phyloP scores from a whole-genome alignment of 2,329 filamentous ascomycete species.

The Ascocoryne sarcoides region DNA sequence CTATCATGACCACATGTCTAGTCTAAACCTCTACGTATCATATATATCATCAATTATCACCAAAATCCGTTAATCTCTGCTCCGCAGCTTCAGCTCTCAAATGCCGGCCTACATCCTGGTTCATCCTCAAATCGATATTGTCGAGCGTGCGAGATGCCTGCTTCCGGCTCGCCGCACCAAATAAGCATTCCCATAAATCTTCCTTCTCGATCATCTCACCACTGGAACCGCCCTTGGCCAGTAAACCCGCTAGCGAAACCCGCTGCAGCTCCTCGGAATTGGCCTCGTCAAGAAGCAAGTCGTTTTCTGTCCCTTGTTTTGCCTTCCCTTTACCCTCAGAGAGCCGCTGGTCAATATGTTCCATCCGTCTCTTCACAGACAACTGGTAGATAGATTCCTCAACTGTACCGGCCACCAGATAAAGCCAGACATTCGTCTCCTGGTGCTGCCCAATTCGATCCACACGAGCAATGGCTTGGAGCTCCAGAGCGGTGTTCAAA shows the following conservation, averaged over 20 bases:
- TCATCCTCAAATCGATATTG: conserved; percentile 9
- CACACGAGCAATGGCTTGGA: conserved; percentile 91
- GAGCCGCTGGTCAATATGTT: conserved; percentile 55
- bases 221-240: conserved; percentile 59
- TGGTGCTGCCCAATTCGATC: conserved; percentile 87
- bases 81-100: conserved; percentile 48
- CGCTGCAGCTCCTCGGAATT: conserved; percentile 79
- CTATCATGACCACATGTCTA: too few species aligned
- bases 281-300: conserved; percentile 65
- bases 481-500: conserved; percentile 84
- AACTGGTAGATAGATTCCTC: conserved; percentile 89
- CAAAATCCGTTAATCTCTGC: too few species aligned
- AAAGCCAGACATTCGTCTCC: conserved; percentile 90
- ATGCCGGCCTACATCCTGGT: conserved; percentile 21
- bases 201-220: conserved; percentile 72
- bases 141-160: conserved; percentile 6
- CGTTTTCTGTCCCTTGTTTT: conserved; percentile 37
- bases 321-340: conserved; percentile 25
- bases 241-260: conserved; percentile 58
- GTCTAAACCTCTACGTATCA: too few species aligned
- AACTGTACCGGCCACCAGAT: conserved; percentile 81
- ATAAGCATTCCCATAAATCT: conserved; percentile 85
- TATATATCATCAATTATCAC: too few species aligned
- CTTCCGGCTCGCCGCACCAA: conserved; percentile 44
- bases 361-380: conserved; percentile 68